Evolutionary conservation across 2,329 filamentous ascomycete genomes (phyloP).

Genomic region (Aspergillus caelatus): DNA sequence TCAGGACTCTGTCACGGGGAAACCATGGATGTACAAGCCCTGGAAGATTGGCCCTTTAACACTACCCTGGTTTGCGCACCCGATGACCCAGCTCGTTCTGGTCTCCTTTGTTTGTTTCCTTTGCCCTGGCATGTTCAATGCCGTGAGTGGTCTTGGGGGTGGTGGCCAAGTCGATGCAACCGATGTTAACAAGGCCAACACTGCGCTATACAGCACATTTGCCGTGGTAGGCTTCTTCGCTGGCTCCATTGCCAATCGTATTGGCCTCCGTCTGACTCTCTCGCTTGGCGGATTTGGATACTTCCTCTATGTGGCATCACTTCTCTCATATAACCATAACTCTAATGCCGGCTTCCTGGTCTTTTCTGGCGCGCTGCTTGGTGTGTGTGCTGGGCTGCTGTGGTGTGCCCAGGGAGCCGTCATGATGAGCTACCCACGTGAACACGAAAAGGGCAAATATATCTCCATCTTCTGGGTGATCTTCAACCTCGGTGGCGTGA

Average conservation of each 20-base stretch:
- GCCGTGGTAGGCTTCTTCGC: slow-evolving; percentile 66
- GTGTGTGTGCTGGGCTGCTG: slow-evolving; percentile 52
- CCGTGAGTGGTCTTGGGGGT: slow-evolving; percentile 66
- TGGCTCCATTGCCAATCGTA: slow-evolving; percentile 52
- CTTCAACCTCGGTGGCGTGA: slow-evolving; percentile 88
- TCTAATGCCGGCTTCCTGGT: slow-evolving; percentile 52
- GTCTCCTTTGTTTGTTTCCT: slow-evolving; percentile 72
- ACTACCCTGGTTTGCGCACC: slow-evolving; percentile 72
- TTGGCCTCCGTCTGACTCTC: slow-evolving; percentile 47
- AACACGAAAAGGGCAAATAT: slow-evolving; percentile 80
- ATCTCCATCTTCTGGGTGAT: slow-evolving; percentile 95
- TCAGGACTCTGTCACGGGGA: slow-evolving; percentile 31
- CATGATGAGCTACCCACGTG: slow-evolving; percentile 80
- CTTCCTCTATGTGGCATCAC: slow-evolving; percentile 52
- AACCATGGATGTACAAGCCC: slow-evolving; percentile 69
- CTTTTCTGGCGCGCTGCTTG: slow-evolving; percentile 53
- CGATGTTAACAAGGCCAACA: slow-evolving; percentile 68
- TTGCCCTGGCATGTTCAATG: slow-evolving; percentile 75
- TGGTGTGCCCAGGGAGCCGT: slow-evolving; percentile 57
- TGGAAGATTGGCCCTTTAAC: slow-evolving; percentile 57
- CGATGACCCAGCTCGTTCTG: slow-evolving; percentile 70
- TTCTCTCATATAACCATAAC: slow-evolving; percentile 56
- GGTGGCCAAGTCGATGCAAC: slow-evolving; percentile 61
- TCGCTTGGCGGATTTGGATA: slow-evolving; percentile 53
- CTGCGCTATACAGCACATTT: slow-evolving; percentile 73